Conservation (phyloP, 208 protist species). For the Crithidia expoeki region DNA sequence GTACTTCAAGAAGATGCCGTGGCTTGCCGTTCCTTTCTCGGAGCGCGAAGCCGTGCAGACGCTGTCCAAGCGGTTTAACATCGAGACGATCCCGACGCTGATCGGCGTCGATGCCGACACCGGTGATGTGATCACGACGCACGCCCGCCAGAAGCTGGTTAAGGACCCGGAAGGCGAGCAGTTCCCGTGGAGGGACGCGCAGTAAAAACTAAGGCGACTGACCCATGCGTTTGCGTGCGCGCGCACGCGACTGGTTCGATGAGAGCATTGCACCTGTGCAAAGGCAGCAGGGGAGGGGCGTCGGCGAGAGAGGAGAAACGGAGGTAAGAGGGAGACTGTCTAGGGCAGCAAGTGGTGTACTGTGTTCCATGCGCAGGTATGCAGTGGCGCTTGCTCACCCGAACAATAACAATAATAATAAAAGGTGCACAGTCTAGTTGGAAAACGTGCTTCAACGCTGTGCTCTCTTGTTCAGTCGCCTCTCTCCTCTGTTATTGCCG, state of each 20-base stretch:
- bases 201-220: conserved; percentile 1
- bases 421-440: too few relatives aligned
- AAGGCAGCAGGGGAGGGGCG: neutral
- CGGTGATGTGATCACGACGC: conserved; percentile 69
- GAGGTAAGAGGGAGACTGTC: too few relatives aligned
- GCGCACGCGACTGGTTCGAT: too few relatives aligned
- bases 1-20: conserved; percentile 88
- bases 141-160: conserved; percentile 51
- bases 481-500: too few relatives aligned
- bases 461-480: too few relatives aligned
- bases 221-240: too few relatives aligned
- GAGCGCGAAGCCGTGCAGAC: conserved; percentile 40
- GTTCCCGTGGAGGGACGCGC: conserved; percentile 67
- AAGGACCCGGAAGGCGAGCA: conserved; percentile 69
- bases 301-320: neutral
- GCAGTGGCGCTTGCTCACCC: too few relatives aligned
- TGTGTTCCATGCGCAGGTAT: too few relatives aligned
- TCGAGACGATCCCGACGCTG: conserved; percentile 79
- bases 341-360: too few relatives aligned
- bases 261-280: neutral
- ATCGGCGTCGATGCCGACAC: conserved; percentile 77
- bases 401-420: too few relatives aligned
- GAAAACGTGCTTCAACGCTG: too few relatives aligned
- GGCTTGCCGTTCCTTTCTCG: conserved; percentile 74
- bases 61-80: conserved; percentile 53